phyloP scores from a whole-genome alignment of 495 filamentous ascomycete genomes.

The Diplogelasinospora grovesii region DNA sequence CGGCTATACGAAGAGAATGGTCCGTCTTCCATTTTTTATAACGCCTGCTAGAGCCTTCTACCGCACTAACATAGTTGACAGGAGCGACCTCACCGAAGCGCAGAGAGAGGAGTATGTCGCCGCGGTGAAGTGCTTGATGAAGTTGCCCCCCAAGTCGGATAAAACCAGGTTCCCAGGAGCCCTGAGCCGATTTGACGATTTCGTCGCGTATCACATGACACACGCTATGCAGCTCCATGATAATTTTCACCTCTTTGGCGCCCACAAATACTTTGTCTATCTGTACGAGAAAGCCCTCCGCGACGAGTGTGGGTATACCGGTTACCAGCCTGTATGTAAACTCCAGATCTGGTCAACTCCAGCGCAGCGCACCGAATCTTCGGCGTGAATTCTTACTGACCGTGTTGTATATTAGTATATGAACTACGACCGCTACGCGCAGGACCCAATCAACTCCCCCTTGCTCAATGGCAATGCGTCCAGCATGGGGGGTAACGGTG shows the following conservation, averaged over 20 bases:
- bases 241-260: constrained; percentile 55
- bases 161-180: constrained; percentile 42
- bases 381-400: constrained; percentile 5
- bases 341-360: no score
- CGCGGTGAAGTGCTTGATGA: constrained; percentile 42
- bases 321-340: constrained; percentile 42
- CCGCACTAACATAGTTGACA: constrained; percentile 10
- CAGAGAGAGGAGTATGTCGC: constrained; percentile 48
- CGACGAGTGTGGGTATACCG: constrained; percentile 63
- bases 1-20: constrained; percentile 47
- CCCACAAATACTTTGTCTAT: constrained; percentile 62
- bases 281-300: constrained; percentile 60
- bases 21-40: constrained; percentile 6
- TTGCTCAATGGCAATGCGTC: constrained; percentile 37
- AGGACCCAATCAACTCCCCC: constrained; percentile 31
- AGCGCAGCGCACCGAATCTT: constrained; percentile 4
- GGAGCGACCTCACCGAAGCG: constrained; percentile 36
- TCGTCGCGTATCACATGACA: constrained; percentile 43
- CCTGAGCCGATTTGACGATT: constrained; percentile 47
- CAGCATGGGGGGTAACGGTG: constrained; percentile 35
- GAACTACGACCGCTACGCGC: constrained; percentile 38
- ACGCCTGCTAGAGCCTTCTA: background rate
- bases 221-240: constrained; percentile 45
- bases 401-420: constrained; percentile 27
- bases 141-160: constrained; percentile 34